These are phyloP conservation scores for Penicillium sclerotiorum DNA, from an alignment of 2,329 filamentous ascomycete genomes.

Conservation along the genomic window DNA sequence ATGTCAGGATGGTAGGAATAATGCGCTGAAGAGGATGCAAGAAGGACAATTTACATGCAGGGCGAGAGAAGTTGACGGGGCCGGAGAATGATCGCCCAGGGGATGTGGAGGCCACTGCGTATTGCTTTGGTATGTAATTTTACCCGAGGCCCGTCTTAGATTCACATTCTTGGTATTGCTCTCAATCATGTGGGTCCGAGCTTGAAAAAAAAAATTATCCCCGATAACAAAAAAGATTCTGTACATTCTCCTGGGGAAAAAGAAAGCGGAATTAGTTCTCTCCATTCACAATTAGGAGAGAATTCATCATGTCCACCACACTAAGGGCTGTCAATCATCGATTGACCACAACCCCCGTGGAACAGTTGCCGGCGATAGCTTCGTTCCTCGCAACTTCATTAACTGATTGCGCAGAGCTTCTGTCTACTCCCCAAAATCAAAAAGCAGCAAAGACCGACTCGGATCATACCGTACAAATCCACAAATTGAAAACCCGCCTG, in stretches of 20 bases:
- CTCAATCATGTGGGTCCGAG: slow-evolving; percentile 6
- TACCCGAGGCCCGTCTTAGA: slow-evolving; percentile 3
- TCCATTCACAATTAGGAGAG: not conserved
- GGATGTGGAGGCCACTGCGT: slow-evolving; percentile 4
- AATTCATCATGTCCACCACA: slow-evolving; percentile 23
- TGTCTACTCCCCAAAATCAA: slow-evolving; percentile 64
- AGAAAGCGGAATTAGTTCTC: not conserved
- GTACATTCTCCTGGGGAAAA: slow-evolving; percentile 10
- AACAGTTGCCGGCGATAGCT: slow-evolving; percentile 72
- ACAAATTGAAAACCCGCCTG: slow-evolving; percentile 79
- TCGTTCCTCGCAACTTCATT: slow-evolving; percentile 66
- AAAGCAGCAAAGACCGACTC: slow-evolving; percentile 64
- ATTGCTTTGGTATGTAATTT: slow-evolving; percentile 8
- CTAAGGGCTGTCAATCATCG: slow-evolving; percentile 49
- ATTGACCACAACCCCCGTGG: slow-evolving; percentile 70
- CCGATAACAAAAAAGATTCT: slow-evolving; percentile 17
- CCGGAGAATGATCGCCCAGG: slow-evolving; percentile 23
- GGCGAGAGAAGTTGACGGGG: slow-evolving; percentile 13
- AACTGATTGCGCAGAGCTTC: slow-evolving; percentile 57
- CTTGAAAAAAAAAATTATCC: slow-evolving; percentile 22
- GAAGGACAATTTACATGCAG: slow-evolving; percentile 15
- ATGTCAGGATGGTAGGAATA: slow-evolving; percentile 18
- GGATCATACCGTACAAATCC: slow-evolving; percentile 70
- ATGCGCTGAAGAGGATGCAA: slow-evolving; percentile 17
- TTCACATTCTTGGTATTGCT: not conserved